phyloP scores from a whole-genome alignment of 2,329 filamentous ascomycete species.

The Alternaria sp. region DNA sequence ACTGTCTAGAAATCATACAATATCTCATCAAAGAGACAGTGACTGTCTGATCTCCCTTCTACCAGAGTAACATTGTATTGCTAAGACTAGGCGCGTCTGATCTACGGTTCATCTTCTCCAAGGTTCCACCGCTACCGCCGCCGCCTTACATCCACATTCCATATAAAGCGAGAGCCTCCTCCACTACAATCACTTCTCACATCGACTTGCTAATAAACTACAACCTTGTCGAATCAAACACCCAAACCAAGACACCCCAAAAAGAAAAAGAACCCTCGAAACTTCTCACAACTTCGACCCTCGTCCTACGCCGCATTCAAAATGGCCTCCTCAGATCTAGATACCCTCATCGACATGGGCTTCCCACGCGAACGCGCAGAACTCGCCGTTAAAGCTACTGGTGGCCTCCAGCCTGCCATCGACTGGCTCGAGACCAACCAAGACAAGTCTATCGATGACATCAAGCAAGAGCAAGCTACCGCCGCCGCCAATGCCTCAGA shows the following conservation, averaged over 20 bases:
- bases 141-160: constrained; percentile 13
- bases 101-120: constrained; percentile 26
- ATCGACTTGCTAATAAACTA: neutral
- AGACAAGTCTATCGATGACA: constrained; percentile 84
- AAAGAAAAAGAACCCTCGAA: neutral
- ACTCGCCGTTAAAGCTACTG: constrained; percentile 83
- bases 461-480: constrained; percentile 62
- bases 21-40: neutral
- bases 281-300: constrained; percentile 10
- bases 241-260: neutral
- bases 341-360: constrained; percentile 71
- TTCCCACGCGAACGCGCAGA: constrained; percentile 85
- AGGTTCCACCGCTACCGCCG: constrained; percentile 22
- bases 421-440: constrained; percentile 95
- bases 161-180: constrained; percentile 5
- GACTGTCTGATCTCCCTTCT: neutral
- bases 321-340: constrained; percentile 62
- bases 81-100: constrained; percentile 1
- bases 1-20: neutral
- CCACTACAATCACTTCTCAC: constrained; percentile 10
- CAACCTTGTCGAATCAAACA: neutral
- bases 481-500: constrained; percentile 49
- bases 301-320: constrained; percentile 21
- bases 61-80: neutral
- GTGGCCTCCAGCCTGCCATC: constrained; percentile 83